Evolutionary conservation across 176 grass and related monocot genomes (phyloP).

Genomic region (Triticum urartu): DNA sequence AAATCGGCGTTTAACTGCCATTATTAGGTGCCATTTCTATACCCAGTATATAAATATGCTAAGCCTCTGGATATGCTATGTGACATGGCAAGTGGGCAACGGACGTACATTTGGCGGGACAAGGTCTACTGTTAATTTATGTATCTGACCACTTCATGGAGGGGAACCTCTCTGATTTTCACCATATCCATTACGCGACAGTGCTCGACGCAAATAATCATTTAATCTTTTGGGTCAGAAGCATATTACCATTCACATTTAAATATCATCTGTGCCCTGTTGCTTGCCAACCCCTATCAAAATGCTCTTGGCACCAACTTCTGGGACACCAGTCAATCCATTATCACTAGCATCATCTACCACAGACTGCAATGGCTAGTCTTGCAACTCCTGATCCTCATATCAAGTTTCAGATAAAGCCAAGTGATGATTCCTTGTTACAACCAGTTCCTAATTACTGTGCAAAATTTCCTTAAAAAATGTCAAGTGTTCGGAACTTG

Average conservation of each 20-base stretch:
- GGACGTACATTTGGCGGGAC: neutral
- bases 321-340: neutral
- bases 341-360: neutral
- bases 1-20: neutral
- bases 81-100: neutral
- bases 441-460: neutral
- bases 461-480: neutral
- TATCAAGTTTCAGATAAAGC: neutral
- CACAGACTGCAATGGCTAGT: neutral
- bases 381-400: neutral
- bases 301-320: conserved; percentile 13
- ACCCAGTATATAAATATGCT: neutral
- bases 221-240: neutral
- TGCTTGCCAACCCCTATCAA: neutral
- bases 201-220: neutral
- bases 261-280: neutral
- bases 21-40: neutral
- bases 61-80: neutral
- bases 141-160: neutral
- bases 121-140: conserved; percentile 3
- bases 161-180: neutral
- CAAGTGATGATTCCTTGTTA: neutral
- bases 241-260: neutral
- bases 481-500: neutral
- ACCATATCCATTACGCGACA: neutral